Percentiles rank a stretch among this genome's conserved stretches.
Conservation (phyloP, 495 filamentous ascomycete species). For the Aspergillus sclerotioniger region DNA sequence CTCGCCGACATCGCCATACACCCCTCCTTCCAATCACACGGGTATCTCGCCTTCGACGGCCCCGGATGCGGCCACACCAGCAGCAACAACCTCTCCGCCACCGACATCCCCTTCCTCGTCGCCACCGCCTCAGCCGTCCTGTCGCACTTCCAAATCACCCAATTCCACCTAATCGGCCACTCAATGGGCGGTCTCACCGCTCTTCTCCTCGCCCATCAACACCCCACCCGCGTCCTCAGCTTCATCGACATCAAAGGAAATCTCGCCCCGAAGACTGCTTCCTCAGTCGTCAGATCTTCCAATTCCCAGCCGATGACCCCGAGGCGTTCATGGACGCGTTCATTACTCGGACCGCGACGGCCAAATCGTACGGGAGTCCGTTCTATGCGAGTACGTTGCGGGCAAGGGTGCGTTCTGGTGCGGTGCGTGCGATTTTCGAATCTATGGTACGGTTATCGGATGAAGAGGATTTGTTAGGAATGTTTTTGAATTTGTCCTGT, state of each 20-base stretch:
- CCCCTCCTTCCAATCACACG: neutral
- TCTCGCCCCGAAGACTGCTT: constrained; percentile 34
- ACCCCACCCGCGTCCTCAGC: constrained; percentile 23
- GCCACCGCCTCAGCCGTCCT: constrained; percentile 24
- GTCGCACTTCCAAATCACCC: constrained; percentile 19
- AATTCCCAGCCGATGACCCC: constrained; percentile 17
- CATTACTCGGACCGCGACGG: constrained; percentile 20
- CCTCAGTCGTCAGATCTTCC: constrained; percentile 30
- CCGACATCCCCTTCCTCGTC: constrained; percentile 31
- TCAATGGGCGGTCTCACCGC: constrained; percentile 32
- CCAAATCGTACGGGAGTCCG: constrained; percentile 16
- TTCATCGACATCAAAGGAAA: constrained; percentile 35
- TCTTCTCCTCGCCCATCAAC: constrained; percentile 19
- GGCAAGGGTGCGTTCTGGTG: constrained; percentile 18
- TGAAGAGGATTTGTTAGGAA: constrained; percentile 20
- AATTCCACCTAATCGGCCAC: constrained; percentile 29
- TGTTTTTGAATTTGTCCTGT: constrained; percentile 22
- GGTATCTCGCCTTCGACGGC: constrained; percentile 19
- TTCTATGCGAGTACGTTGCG: constrained; percentile 28
- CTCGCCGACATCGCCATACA: neutral
- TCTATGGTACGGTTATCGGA: constrained; percentile 31
- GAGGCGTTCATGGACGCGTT: constrained; percentile 27
- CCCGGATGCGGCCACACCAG: constrained; percentile 26
- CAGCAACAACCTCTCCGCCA: constrained; percentile 21
- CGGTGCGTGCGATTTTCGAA: constrained; percentile 24